phyloP scores from a whole-genome alignment of 441 rosid species.

The Raphanus hybrid region DNA sequence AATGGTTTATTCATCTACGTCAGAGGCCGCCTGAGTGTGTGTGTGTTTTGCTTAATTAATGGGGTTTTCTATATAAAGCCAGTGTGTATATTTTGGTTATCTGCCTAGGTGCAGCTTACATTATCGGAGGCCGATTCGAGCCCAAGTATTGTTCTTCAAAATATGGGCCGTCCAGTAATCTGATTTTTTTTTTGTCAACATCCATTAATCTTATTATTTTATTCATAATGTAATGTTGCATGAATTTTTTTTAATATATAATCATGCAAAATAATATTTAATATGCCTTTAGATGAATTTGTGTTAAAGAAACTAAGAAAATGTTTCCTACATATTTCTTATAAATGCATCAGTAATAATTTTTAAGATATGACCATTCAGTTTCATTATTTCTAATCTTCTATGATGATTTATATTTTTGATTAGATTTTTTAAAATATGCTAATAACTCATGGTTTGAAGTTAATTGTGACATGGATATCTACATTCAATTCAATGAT shows the following conservation, averaged over 20 bases:
- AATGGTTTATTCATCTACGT: background rate
- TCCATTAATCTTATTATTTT: background rate
- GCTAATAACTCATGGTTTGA: no score
- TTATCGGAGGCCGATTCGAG: constrained; percentile 4
- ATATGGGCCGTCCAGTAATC: background rate
- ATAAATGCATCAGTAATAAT: background rate
- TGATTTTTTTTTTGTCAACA: no score
- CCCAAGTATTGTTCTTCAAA: background rate
- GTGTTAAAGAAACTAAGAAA: background rate
- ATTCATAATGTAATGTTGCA: background rate
- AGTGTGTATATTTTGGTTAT: background rate
- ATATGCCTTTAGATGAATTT: background rate
- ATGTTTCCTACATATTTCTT: no score
- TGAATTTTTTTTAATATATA: background rate
- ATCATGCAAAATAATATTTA: background rate
- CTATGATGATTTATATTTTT: no score
- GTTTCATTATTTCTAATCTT: background rate
- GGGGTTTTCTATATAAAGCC: no score
- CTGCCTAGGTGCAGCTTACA: background rate
- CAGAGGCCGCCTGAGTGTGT: background rate
- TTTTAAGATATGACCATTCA: background rate
- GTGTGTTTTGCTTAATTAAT: no score
- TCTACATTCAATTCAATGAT: no score
- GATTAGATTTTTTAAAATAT: no score
- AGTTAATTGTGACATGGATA: no score